Percentiles rank a stretch among this genome's conserved stretches.
These are phyloP conservation scores for Tricholoma saponaceum DNA, from an alignment of 768 basidiomycete species.

Conservation along the genomic window DNA sequence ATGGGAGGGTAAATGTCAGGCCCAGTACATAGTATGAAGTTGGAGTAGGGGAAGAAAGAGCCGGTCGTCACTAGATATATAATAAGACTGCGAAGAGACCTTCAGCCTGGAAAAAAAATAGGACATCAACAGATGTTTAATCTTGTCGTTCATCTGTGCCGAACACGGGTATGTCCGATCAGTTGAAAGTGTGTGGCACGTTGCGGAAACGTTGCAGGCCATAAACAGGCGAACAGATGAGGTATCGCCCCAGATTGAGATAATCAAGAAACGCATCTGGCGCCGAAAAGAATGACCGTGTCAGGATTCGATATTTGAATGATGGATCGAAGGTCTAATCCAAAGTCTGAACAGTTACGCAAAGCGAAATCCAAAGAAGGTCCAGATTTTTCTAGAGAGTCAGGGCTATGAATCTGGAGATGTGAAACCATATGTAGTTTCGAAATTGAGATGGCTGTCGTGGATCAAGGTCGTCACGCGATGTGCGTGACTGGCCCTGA, in stretches of 20 bases:
- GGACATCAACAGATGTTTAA: slow-evolving; percentile 41
- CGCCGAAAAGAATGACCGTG: background rate
- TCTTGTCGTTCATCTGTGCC: slow-evolving; percentile 35
- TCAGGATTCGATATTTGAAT: background rate
- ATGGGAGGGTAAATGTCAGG: slow-evolving; percentile 30
- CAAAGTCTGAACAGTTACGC: background rate
- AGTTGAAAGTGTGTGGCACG: slow-evolving; percentile 32
- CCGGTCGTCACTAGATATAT: slow-evolving; percentile 42
- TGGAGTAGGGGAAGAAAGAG: slow-evolving; percentile 33
- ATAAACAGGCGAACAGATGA: slow-evolving; percentile 22
- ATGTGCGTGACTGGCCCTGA: slow-evolving; percentile 10
- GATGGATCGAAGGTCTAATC: background rate
- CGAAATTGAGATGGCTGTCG: background rate
- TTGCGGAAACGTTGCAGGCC: slow-evolving; percentile 37
- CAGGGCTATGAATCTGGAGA: slow-evolving; percentile 11
- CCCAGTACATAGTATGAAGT: slow-evolving; percentile 53
- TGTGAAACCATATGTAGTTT: background rate
- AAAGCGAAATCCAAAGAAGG: slow-evolving; percentile 3
- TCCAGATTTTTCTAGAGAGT: background rate
- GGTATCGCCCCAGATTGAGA: slow-evolving; percentile 1
- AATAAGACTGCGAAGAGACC: slow-evolving; percentile 45
- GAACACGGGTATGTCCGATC: slow-evolving; percentile 47
- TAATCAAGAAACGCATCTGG: background rate
- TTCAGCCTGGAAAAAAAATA: slow-evolving; percentile 39
- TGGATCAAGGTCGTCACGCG: slow-evolving; percentile 8